These are phyloP conservation scores for Skeletonema grethae DNA, from an alignment of 108 stramenopile species.

Conservation along the genomic window DNA sequence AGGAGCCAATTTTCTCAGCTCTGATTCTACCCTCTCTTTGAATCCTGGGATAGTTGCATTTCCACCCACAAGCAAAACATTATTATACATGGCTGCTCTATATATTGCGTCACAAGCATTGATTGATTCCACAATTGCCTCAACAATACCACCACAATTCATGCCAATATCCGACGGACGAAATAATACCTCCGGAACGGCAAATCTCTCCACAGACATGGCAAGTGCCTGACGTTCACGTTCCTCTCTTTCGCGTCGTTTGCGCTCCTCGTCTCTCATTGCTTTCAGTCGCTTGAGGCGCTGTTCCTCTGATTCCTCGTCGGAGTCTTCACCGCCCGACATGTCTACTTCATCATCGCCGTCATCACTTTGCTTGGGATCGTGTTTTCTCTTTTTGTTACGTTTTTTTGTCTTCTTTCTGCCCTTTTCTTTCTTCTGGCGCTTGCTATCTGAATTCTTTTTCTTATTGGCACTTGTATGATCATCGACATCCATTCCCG, in stretches of 20 bases:
- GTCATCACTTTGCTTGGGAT: slow-evolving; percentile 2
- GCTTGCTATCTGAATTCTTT: slow-evolving; percentile 6
- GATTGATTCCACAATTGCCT: slow-evolving; percentile 82
- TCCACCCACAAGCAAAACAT: slow-evolving; percentile 86
- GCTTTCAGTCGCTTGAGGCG: slow-evolving; percentile 57
- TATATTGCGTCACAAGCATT: slow-evolving; percentile 68
- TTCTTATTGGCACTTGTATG: slow-evolving; percentile 11
- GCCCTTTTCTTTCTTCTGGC: background rate
- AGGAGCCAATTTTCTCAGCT: slow-evolving; percentile 77
- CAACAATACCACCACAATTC: slow-evolving; percentile 80
- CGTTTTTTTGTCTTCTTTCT: background rate
- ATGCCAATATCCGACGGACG: slow-evolving; percentile 91
- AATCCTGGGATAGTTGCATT: slow-evolving; percentile 82
- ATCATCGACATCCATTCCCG: background rate
- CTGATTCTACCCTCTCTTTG: slow-evolving; percentile 63
- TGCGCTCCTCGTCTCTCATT: slow-evolving; percentile 71
- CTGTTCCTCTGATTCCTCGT: slow-evolving; percentile 76
- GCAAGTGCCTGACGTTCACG: slow-evolving; percentile 76
- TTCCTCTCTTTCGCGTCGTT: slow-evolving; percentile 54
- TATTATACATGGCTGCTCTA: slow-evolving; percentile 79
- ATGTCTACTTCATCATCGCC: slow-evolving; percentile 21
- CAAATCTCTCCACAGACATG: slow-evolving; percentile 90
- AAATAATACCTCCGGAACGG: slow-evolving; percentile 93
- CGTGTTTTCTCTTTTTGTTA: slow-evolving; percentile 20
- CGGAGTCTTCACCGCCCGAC: slow-evolving; percentile 52